A percentile compares a stretch with the other conserved stretches of the same genome.
These are phyloP conservation scores for Skeletonema costatum DNA, from an alignment of 108 stramenopile species.

Conservation along the genomic window DNA sequence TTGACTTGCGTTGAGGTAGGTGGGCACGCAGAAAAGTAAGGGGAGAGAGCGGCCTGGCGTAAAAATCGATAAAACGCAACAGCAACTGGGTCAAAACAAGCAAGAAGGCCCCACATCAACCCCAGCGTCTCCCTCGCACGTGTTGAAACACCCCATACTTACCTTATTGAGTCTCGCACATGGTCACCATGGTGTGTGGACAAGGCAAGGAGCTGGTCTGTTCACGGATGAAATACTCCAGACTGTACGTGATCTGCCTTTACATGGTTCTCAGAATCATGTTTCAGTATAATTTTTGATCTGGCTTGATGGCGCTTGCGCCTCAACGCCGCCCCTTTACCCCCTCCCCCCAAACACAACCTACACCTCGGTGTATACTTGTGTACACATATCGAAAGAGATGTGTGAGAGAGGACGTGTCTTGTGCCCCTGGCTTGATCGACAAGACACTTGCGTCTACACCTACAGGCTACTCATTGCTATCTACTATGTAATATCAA, in stretches of 20 bases:
- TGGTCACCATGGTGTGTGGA: slow-evolving; percentile 65
- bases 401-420: too few relatives aligned
- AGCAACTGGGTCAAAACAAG: neutral
- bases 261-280: slow-evolving; percentile 65
- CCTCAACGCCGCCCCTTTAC: slow-evolving; percentile 74
- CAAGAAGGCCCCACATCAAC: neutral
- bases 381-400: too few relatives aligned
- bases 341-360: slow-evolving; percentile 3
- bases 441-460: too few relatives aligned
- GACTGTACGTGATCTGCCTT: slow-evolving; percentile 77
- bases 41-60: too few relatives aligned
- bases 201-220: slow-evolving; percentile 73
- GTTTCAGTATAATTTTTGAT: slow-evolving; percentile 83
- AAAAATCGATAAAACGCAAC: neutral
- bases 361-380: neutral
- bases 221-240: slow-evolving; percentile 68
- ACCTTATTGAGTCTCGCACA: slow-evolving; percentile 69
- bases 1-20: too few relatives aligned
- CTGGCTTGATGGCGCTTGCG: slow-evolving; percentile 85
- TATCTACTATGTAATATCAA: neutral
- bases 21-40: too few relatives aligned
- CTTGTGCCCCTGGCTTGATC: too few relatives aligned
- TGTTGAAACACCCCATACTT: slow-evolving; percentile 54
- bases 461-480: too few relatives aligned
- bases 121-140: neutral